Evolutionary conservation across 805 yeast genomes (phyloP).

Genomic region (Kazachstania psychrophila): DNA sequence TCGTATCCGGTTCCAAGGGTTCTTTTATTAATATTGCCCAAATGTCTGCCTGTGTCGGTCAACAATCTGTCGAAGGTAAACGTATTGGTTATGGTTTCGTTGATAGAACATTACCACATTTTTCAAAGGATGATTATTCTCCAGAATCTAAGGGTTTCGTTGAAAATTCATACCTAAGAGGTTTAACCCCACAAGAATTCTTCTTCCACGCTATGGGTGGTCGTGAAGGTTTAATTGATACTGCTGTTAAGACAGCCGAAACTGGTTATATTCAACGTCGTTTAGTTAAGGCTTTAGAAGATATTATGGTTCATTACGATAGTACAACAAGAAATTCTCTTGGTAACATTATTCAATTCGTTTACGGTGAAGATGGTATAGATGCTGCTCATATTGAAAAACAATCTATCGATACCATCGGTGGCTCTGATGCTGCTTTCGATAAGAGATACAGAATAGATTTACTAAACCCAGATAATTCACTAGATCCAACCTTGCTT

Average conservation of each 20-base stretch:
- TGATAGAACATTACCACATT: constrained; percentile 94
- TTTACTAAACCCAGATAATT: constrained; percentile 56
- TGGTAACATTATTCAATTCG: constrained; percentile 92
- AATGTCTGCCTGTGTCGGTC: constrained; percentile 99
- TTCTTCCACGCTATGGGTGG: constrained; percentile 99
- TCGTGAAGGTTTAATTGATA: constrained; percentile 98
- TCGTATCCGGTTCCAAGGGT: constrained; percentile 97
- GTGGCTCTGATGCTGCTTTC: constrained; percentile 80
- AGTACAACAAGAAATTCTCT: constrained; percentile 96
- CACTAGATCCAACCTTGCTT: constrained; percentile 61
- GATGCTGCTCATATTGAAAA: constrained; percentile 98
- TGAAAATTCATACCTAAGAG: constrained; percentile 93
- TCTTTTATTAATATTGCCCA: constrained; percentile 97
- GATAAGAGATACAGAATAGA: constrained; percentile 81
- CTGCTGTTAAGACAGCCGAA: constrained; percentile 98
- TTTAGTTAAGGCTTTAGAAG: constrained; percentile 91
- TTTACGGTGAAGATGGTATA: constrained; percentile 98
- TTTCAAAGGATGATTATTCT: constrained; percentile 95
- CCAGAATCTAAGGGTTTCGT: constrained; percentile 98
- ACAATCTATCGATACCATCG: constrained; percentile 90
- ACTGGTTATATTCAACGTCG: constrained; percentile 98
- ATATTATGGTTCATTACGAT: constrained; percentile 95
- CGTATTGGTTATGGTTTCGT: constrained; percentile 97
- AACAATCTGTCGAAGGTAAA: constrained; percentile 98
- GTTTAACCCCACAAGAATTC: constrained; percentile 96